Base-by-base conservation (phyloP, 2,329 filamentous ascomycete genomes). In the Diplocarpon mali region DNA sequence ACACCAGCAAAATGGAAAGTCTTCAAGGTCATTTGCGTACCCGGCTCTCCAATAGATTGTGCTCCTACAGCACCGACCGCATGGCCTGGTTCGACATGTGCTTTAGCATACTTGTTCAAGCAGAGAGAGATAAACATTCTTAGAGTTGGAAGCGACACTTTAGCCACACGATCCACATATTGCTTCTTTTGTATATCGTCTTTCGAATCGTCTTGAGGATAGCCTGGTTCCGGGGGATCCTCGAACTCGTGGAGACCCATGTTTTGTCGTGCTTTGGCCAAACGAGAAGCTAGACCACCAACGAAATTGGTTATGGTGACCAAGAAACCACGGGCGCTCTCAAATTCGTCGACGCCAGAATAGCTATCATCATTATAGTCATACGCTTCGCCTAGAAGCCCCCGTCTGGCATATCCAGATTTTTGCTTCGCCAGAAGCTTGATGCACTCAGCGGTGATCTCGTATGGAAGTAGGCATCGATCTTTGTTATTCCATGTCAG, bases 1-100 rank as follows among this genome's bases (percentile, higher is more conserved):
- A 98, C 92, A 84, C 92, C 92, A 62, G 92, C 92, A 70, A 98
- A 98, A 83, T 96, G 92, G 78, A 96, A 96, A 62, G 92, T 96
- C 69, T 96, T 96, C 52, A 98, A 69, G 1, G 92, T 98, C 92
- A 98, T 98, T 65, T 98, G 92, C 0, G 92, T 98, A 62, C 92
- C 92, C 0, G 92, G 92, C 61, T 98, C 92, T 66, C 92, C 92
- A 57, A 98, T 98, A 1, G 90, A 96, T 64, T 98, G 92, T 1
- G 92, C 92, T 53, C 92, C 92, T 31, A 96, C 88, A 13, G 92
- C 92, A 51, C 92, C 92, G 0, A 98, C 92, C 5, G 92, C 89
- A 60, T 96, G 90, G 2, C 92, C 92, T 11, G 92, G 89, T 62
- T 98, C 89, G 15, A 94, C 85, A 53, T 87, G 85, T 1, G 90